Evolutionary conservation across 345 rosid genomes (phyloP).

Genomic region (Syzygium grande): DNA sequence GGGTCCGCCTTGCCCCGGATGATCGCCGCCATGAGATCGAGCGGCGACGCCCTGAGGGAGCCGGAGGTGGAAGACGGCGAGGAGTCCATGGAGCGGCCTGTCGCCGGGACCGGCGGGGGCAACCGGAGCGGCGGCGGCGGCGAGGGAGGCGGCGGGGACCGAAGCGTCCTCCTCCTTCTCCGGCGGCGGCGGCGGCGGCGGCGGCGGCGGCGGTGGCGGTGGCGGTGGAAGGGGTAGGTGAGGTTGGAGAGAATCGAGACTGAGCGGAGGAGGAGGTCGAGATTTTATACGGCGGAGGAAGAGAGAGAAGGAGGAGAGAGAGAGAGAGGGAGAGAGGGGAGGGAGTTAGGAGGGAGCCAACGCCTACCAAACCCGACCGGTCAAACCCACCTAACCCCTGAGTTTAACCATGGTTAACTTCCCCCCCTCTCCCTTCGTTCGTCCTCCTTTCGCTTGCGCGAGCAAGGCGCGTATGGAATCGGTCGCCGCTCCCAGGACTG

Average conservation of each 20-base stretch:
- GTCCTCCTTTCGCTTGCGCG: background rate
- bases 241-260: constrained; percentile 30
- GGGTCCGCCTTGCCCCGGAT: constrained; percentile 70
- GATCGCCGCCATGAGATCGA: constrained; percentile 79
- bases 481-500: background rate
- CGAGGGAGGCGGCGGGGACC: background rate
- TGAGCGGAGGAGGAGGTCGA: background rate
- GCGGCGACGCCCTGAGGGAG: constrained; percentile 17
- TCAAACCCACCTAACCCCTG: constrained; percentile 49
- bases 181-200: background rate
- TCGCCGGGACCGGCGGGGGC: background rate
- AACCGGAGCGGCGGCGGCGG: background rate
- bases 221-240: background rate
- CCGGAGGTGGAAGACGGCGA: background rate
- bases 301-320: background rate
- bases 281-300: background rate
- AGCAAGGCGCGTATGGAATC: background rate
- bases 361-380: constrained; percentile 52
- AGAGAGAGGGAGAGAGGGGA: constrained; percentile 1
- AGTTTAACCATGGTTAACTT: constrained; percentile 27
- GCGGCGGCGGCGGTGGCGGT: background rate
- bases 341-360: background rate
- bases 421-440: background rate
- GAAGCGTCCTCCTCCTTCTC: too few relatives aligned
- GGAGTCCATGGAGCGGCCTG: background rate